These are phyloP conservation scores for Neurospora tetraspora DNA, from an alignment of 495 filamentous ascomycete genomes.

Conservation along the genomic window DNA sequence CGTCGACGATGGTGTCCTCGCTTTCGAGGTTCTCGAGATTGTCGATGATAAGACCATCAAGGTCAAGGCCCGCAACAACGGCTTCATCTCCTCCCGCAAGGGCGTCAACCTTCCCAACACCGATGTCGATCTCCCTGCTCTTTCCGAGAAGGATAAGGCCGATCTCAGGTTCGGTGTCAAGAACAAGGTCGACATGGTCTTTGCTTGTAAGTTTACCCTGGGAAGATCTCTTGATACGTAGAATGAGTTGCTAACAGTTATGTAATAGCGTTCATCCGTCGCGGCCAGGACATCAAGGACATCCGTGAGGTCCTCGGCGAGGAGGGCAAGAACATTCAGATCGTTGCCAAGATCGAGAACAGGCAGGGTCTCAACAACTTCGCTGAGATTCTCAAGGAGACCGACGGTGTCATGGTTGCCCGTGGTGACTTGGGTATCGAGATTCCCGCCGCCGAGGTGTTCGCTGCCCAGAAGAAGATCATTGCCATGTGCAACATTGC, in stretches of 20 bases:
- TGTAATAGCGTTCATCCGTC: conserved; percentile 69
- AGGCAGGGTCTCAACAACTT: conserved; percentile 98
- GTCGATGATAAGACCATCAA: conserved; percentile 80
- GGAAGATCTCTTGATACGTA: neutral
- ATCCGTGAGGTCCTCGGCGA: conserved; percentile 88
- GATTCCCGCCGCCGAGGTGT: conserved; percentile 96
- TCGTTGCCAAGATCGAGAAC: conserved; percentile 99
- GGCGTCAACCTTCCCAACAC: conserved; percentile 98
- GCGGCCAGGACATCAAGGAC: conserved; percentile 77
- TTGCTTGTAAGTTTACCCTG: conserved; percentile 48
- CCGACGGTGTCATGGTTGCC: conserved; percentile 98
- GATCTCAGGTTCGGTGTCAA: conserved; percentile 92
- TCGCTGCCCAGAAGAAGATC: conserved; percentile 99
- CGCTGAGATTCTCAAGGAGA: conserved; percentile 89
- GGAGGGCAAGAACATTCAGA: conserved; percentile 94
- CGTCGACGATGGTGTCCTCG: conserved; percentile 95
- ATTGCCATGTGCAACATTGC: conserved; percentile 99
- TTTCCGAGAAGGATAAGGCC: conserved; percentile 95
- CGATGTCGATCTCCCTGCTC: conserved; percentile 92
- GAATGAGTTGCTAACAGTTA: neutral
- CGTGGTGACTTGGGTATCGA: conserved; percentile 98
- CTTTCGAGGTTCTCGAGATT: conserved; percentile 84
- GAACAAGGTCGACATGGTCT: conserved; percentile 98
- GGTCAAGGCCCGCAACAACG: conserved; percentile 84
- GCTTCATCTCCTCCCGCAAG: conserved; percentile 95